Conservation (phyloP, 2,329 filamentous ascomycete species). For the Aspergillus candidus region DNA sequence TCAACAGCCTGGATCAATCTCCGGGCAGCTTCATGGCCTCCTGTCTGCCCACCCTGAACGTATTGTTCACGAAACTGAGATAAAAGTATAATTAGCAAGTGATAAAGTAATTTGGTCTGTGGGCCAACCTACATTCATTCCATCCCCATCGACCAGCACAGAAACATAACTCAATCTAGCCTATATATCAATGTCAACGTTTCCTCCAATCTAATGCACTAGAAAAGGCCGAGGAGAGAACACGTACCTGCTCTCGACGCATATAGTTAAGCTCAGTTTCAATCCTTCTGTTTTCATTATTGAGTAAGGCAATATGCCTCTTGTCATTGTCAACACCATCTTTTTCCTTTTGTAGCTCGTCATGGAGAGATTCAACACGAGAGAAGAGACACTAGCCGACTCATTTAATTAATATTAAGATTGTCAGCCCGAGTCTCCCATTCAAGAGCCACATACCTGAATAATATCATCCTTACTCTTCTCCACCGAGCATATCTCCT, state of each 20-base stretch:
- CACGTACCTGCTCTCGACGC: conserved; percentile 8
- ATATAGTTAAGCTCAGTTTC: conserved; percentile 4
- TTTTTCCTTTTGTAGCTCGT: conserved; percentile 2
- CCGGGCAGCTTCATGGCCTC: conserved; percentile 26
- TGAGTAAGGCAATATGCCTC: background rate
- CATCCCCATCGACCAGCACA: conserved; percentile 37
- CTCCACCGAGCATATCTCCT: conserved; percentile 7
- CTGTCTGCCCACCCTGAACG: conserved; percentile 23
- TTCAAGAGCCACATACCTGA: conserved; percentile 2
- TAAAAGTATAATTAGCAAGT: background rate
- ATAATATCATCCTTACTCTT: conserved; percentile 15
- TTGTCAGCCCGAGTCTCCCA: background rate
- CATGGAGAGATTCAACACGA: conserved; percentile 6
- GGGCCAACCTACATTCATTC: conserved; percentile 28
- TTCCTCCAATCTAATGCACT: too few species aligned
- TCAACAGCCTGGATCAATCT: conserved; percentile 21
- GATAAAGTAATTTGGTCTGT: background rate
- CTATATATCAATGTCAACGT: conserved; percentile 3
- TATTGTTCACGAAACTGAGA: conserved; percentile 30
- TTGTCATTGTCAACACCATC: conserved; percentile 6
- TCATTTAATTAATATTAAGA: background rate
- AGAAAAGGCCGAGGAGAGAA: background rate
- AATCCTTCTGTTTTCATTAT: conserved; percentile 1
- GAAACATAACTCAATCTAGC: conserved; percentile 23
- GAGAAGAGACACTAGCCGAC: conserved; percentile 10